Percentiles rank a stretch among this genome's conserved stretches.
Evolutionary conservation across 1,284 basidiomycete species (phyloP).

Genomic region (Agaricales sp.): DNA sequence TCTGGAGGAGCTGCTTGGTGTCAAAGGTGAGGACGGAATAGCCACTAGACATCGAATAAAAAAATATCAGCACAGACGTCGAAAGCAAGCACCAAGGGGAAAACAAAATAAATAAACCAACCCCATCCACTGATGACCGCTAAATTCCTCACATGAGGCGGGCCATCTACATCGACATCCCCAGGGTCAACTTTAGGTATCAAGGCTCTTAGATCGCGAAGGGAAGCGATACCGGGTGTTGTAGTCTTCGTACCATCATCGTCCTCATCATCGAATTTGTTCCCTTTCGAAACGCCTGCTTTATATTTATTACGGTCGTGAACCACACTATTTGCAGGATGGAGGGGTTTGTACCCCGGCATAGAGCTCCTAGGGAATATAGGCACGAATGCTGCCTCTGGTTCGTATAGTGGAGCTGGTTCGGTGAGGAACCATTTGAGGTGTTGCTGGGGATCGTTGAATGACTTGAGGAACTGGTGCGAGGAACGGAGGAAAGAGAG

Average conservation of each 20-base stretch:
- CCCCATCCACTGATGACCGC: background rate
- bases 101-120: background rate
- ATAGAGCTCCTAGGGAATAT: background rate
- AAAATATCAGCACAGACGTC: background rate
- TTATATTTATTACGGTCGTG: too few relatives aligned
- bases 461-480: background rate
- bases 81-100: background rate
- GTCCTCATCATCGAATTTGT: background rate
- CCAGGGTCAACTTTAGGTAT: background rate
- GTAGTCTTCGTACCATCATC: background rate
- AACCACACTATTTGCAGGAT: too few relatives aligned
- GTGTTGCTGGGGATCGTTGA: background rate
- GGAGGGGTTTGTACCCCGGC: background rate
- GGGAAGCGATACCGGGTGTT: background rate
- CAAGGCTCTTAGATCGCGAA: background rate
- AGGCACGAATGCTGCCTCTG: background rate
- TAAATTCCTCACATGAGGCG: background rate
- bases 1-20: background rate
- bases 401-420: background rate
- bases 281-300: background rate
- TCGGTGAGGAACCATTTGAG: background rate
- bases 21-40: background rate
- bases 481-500: background rate
- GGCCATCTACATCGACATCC: background rate
- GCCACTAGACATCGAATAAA: background rate